Evolutionary conservation across 1,139 yeast species (phyloP).

Genomic region (Sugiyamaella xylanicola): DNA sequence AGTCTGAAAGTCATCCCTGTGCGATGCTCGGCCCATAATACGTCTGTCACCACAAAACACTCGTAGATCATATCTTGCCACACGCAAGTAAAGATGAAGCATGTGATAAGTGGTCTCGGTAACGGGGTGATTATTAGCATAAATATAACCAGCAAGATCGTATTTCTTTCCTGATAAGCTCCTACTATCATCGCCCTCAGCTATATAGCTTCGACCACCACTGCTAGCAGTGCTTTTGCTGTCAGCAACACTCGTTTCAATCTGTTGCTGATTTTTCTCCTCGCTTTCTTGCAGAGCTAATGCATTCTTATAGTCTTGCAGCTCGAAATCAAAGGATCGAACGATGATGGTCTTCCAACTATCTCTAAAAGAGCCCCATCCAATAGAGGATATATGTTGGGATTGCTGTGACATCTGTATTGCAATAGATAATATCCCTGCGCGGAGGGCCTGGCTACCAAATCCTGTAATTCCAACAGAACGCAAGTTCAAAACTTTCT

Average conservation of each 20-base stretch:
- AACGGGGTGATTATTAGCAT: conserved; percentile 13
- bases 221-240: conserved; percentile 8
- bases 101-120: conserved; percentile 12
- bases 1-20: conserved; percentile 58
- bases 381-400: conserved; percentile 54
- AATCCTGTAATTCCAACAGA: conserved; percentile 54
- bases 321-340: conserved; percentile 13
- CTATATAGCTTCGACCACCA: conserved; percentile 1
- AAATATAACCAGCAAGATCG: not conserved
- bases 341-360: conserved; percentile 15
- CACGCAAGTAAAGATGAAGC: conserved; percentile 10
- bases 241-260: not conserved
- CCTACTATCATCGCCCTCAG: not conserved
- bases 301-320: conserved; percentile 5
- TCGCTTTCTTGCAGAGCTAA: conserved; percentile 6
- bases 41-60: conserved; percentile 51
- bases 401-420: conserved; percentile 76
- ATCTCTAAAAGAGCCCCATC: conserved; percentile 36
- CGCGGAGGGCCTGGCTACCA: conserved; percentile 65
- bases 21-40: conserved; percentile 70
- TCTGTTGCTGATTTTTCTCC: not conserved
- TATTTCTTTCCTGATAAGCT: not conserved
- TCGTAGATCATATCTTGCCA: conserved; percentile 11
- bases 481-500: conserved; percentile 55
- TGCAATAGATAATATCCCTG: conserved; percentile 71